Evolutionary conservation across 495 filamentous ascomycete genomes (phyloP).

Genomic region (Podospora anserina): DNA sequence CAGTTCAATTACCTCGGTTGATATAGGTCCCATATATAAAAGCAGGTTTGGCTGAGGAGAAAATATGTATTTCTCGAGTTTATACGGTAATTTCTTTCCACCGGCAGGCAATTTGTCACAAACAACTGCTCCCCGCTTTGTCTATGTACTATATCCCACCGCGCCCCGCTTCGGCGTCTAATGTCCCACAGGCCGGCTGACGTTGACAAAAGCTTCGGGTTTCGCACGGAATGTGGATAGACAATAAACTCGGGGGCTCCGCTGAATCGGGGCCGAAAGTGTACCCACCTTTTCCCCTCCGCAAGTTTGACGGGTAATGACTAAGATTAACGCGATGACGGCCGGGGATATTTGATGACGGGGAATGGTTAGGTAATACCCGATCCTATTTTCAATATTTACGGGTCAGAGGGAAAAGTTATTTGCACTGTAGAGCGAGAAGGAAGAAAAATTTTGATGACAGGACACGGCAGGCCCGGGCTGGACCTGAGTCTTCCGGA

Average conservation of each 20-base stretch:
- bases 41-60: no score
- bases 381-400: neutral
- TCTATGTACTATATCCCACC: neutral
- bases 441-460: neutral
- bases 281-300: neutral
- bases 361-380: neutral
- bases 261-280: neutral
- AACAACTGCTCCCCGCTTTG: neutral
- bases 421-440: no score
- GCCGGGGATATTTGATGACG: neutral
- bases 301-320: neutral
- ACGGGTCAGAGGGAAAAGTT: neutral
- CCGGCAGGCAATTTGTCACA: slow-evolving; percentile 3
- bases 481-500: no score
- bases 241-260: neutral
- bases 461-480: no score
- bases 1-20: no score
- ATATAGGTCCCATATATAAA: no score
- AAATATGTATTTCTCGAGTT: no score
- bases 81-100: neutral
- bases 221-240: neutral
- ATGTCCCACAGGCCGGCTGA: neutral
- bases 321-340: neutral
- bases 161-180: slow-evolving; percentile 2
- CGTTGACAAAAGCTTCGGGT: neutral